Evolutionary conservation across 75 land plant genomes (phyloP), one percentile per base, ranked within the genome.

Genomic region (Isoetes taiwanensis): DNA sequence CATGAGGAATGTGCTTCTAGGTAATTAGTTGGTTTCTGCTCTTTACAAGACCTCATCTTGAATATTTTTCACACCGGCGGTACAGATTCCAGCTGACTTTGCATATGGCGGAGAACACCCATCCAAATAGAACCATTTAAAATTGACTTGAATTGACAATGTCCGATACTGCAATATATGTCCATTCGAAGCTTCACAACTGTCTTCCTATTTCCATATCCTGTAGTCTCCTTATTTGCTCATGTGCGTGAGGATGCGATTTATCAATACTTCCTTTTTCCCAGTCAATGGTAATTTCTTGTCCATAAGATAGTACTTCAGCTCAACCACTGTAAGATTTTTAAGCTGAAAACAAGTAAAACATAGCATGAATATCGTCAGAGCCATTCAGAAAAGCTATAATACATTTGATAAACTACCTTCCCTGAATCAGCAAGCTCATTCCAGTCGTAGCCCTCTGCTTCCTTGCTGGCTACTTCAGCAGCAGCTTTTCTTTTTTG

Each of bases 361-460:
- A 19, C 17, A 17, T 48, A 19, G 11, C 17, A 12, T 48, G 8
- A 48, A 48, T 19, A 48, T 11, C 9, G 52, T 48, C 9, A 48
- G 19, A 14, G 1, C 12, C 20, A 30, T 43, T 10, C 2, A 10
- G 12, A 43, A 61, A 38, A 35, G 11, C 52, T 58, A 28, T 8
- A n/a, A 19, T 21, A 61, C 27, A 48, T 17, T 28, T 23, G 23
- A 32, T 2, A 28, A 28, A 6, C 31, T 48, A 91, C 98, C 90
- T 82, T 77, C 40, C 96, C 96, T 29, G 56, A 79, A 25, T 84
- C 94, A 17, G 84, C 96, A 57, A 94, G 96, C n/a, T 80, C 76
- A 39, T 31, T 58, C 99, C 99, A 94, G 56, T 88, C 68, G 53
- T 79, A 81, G 6, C 70, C 74, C 32, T 74, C 63, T 60, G 58